Percentiles rank a stretch among this genome's conserved stretches.
These are phyloP conservation scores for Ceratocystis colombiana DNA, from an alignment of 2,329 filamentous ascomycete genomes.

Conservation along the genomic window DNA sequence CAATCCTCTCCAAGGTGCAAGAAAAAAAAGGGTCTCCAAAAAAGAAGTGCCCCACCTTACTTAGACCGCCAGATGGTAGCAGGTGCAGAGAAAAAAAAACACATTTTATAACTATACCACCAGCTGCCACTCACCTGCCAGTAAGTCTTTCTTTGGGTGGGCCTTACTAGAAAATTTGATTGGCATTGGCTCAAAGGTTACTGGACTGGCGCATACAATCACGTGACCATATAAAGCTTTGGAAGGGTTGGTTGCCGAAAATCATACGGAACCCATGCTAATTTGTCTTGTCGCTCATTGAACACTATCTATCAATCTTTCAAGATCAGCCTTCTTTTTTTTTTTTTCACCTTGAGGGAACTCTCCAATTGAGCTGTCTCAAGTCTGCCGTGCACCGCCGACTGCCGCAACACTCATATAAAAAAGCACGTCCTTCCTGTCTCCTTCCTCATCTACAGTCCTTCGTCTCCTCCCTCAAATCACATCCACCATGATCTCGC, in stretches of 20 bases:
- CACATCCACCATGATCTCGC: constrained; percentile 52
- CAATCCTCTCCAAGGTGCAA: constrained; percentile 1
- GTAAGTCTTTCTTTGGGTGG: not conserved
- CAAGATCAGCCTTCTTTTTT: constrained; percentile 15
- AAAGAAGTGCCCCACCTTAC: constrained; percentile 9
- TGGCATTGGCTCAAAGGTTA: constrained; percentile 26
- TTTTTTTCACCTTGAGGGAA: constrained; percentile 33
- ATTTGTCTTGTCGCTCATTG: constrained; percentile 21
- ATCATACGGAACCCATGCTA: constrained; percentile 26
- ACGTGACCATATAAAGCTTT: constrained; percentile 19
- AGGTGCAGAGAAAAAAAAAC: no score
- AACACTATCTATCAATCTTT: no score
- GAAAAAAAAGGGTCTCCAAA: constrained; percentile 13
- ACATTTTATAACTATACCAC: not conserved
- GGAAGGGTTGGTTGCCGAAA: constrained; percentile 23
- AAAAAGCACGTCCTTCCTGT: constrained; percentile 32
- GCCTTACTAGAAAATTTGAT: constrained; percentile 22
- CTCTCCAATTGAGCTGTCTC: constrained; percentile 30
- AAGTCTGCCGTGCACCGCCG: constrained; percentile 18
- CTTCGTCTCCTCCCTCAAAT: constrained; percentile 32
- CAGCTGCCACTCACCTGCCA: not conserved
- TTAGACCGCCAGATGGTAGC: not conserved
- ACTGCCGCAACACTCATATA: constrained; percentile 10
- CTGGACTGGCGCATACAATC: constrained; percentile 22
- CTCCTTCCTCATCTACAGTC: constrained; percentile 36